Evolutionary conservation across 768 basidiomycete genomes (phyloP).

Genomic region (Rhizopogon vesiculosus): DNA sequence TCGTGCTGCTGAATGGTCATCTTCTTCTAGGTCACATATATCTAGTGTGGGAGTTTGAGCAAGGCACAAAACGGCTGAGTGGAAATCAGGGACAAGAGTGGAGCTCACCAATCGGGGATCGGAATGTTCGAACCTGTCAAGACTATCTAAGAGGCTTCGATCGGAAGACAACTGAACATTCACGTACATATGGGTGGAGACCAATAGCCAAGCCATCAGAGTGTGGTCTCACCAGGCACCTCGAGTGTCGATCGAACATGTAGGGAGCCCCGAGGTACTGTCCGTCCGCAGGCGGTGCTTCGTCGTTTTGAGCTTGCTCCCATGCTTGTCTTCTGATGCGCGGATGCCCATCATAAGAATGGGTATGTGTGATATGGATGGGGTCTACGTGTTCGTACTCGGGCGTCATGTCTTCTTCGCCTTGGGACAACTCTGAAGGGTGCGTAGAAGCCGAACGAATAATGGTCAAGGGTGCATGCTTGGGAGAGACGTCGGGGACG

Average conservation of each 20-base stretch:
- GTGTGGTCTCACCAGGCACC: constrained; percentile 24
- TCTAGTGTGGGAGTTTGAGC: constrained; percentile 13
- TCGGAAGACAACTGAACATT: not conserved
- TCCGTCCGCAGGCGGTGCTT: not conserved
- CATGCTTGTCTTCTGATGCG: constrained; percentile 18
- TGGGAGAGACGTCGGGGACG: constrained; percentile 12
- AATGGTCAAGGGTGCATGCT: constrained; percentile 17
- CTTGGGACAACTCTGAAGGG: constrained; percentile 17
- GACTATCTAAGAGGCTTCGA: constrained; percentile 2
- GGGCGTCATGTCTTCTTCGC: constrained; percentile 31
- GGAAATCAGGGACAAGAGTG: not conserved
- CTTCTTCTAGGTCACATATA: constrained; percentile 22
- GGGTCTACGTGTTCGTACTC: constrained; percentile 36
- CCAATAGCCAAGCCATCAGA: constrained; percentile 21
- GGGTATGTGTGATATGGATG: constrained; percentile 4
- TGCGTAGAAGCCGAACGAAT: constrained; percentile 14
- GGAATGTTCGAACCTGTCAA: constrained; percentile 24
- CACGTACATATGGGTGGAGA: constrained; percentile 26
- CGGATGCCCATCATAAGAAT: constrained; percentile 19
- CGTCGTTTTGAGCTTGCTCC: constrained; percentile 10
- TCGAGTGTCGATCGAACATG: constrained; percentile 22
- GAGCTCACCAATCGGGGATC: constrained; percentile 26
- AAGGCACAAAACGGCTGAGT: not conserved
- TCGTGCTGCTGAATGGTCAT: constrained; percentile 15
- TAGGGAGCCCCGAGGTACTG: constrained; percentile 15